Evolutionary conservation across 1,139 yeast genomes (phyloP).

Genomic region (Diutina siamensis): DNA sequence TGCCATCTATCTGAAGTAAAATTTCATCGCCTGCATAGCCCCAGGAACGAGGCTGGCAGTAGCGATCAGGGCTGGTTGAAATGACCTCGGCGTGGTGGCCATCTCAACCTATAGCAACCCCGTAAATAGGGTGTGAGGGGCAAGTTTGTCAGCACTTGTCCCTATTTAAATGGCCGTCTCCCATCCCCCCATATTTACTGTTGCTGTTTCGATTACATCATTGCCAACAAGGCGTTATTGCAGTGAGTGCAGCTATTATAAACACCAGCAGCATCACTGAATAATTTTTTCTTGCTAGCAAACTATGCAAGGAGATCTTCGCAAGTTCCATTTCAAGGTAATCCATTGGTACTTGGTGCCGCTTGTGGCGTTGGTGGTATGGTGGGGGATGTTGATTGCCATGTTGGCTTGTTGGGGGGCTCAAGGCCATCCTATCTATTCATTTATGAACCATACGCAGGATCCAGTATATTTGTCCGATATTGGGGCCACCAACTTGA

Average conservation of each 20-base stretch:
- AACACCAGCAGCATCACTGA: background rate
- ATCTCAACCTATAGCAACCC: too few species aligned
- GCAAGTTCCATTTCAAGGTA: constrained; percentile 14
- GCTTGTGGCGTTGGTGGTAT: constrained; percentile 39
- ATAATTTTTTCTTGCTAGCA: too few species aligned
- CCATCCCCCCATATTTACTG: background rate
- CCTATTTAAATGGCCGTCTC: background rate
- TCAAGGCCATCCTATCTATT: constrained; percentile 67
- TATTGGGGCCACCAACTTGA: constrained; percentile 74
- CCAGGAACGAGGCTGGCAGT: background rate
- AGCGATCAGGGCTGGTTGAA: background rate
- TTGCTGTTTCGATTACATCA: background rate
- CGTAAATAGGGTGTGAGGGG: background rate
- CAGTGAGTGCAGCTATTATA: background rate
- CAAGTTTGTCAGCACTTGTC: background rate
- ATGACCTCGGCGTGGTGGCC: too few species aligned
- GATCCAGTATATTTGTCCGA: constrained; percentile 69
- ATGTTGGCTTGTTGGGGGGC: constrained; percentile 57
- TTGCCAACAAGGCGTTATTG: too few species aligned
- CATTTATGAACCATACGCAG: constrained; percentile 37
- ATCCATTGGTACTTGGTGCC: constrained; percentile 39
- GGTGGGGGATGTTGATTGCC: constrained; percentile 77
- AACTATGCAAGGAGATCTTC: constrained; percentile 3
- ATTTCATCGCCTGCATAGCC: background rate
- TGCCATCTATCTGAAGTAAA: too few species aligned